phyloP scores from a whole-genome alignment of 2,329 filamentous ascomycete species.

The Podosphaera xanthii region DNA sequence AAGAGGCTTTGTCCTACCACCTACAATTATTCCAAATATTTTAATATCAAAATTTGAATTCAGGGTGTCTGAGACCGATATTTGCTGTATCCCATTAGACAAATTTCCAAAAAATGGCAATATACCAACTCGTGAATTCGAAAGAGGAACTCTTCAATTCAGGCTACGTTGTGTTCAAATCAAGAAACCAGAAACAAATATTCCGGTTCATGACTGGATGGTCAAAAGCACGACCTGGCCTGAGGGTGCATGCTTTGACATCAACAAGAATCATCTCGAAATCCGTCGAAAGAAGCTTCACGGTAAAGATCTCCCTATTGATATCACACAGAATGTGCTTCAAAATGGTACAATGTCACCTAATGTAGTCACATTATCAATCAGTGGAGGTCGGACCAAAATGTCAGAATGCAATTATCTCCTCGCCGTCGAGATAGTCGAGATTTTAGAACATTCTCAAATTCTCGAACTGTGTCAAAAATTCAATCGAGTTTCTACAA shows the following conservation, averaged over 20 bases:
- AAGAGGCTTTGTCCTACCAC: slow-evolving; percentile 25
- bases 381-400: slow-evolving; percentile 14
- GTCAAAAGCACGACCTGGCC: slow-evolving; percentile 48
- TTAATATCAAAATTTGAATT: slow-evolving; percentile 18
- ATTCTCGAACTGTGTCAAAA: slow-evolving; percentile 21
- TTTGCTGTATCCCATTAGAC: slow-evolving; percentile 11
- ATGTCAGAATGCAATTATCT: slow-evolving; percentile 24
- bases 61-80: slow-evolving; percentile 7
- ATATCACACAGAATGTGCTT: slow-evolving; percentile 34
- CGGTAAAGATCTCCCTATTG: slow-evolving; percentile 51
- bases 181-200: slow-evolving; percentile 14
- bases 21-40: slow-evolving; percentile 16
- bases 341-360: slow-evolving; percentile 2
- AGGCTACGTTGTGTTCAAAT: slow-evolving; percentile 42
- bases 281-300: slow-evolving; percentile 47
- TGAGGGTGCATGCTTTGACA: slow-evolving; percentile 37
- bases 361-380: slow-evolving; percentile 9
- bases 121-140: slow-evolving; percentile 17
- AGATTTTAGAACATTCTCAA: slow-evolving; percentile 25
- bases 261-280: slow-evolving; percentile 38
- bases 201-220: slow-evolving; percentile 30
- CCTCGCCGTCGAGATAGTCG: slow-evolving; percentile 48
- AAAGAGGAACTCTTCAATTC: slow-evolving; percentile 33
- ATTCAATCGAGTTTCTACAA: slow-evolving; percentile 19
- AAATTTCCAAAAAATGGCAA: slow-evolving; percentile 5